Evolutionary conservation across 2,329 filamentous ascomycete species (phyloP).

Genomic region (Camillea tinctor): DNA sequence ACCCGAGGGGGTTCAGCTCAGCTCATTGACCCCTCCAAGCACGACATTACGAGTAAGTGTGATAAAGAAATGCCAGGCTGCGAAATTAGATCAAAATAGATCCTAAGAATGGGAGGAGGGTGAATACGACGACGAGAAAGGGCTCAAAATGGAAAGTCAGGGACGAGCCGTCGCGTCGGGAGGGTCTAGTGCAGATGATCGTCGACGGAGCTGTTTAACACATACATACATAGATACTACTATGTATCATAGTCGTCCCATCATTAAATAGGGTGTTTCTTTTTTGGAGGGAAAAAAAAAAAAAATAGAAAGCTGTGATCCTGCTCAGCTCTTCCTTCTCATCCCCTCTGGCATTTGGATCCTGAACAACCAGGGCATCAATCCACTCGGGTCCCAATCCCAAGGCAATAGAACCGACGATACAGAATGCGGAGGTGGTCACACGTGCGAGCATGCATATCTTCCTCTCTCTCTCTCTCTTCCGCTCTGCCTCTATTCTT

Average conservation of each 20-base stretch:
- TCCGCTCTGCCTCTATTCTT: no score
- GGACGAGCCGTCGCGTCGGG: slow-evolving; percentile 13
- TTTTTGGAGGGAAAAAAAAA: neutral
- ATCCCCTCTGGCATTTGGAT: neutral
- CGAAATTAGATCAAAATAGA: slow-evolving; percentile 4
- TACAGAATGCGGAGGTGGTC: neutral
- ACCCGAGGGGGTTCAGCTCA: neutral
- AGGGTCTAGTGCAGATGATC: slow-evolving; percentile 1
- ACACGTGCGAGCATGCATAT: neutral
- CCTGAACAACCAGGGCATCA: neutral
- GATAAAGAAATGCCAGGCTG: slow-evolving; percentile 5
- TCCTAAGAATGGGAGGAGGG: neutral
- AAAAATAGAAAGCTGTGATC: no score
- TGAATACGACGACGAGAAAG: neutral
- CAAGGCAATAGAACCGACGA: neutral
- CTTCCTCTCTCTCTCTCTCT: no score
- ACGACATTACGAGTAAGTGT: neutral
- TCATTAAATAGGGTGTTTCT: neutral
- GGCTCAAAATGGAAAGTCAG: slow-evolving; percentile 7
- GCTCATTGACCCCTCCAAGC: neutral
- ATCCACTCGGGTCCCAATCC: neutral
- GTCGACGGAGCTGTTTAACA: neutral
- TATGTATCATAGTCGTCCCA: neutral
- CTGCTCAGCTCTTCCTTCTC: no score
- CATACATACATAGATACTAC: no score